phyloP scores from a whole-genome alignment of 129 eudicot genomes.

The Artemisia tridentata region DNA sequence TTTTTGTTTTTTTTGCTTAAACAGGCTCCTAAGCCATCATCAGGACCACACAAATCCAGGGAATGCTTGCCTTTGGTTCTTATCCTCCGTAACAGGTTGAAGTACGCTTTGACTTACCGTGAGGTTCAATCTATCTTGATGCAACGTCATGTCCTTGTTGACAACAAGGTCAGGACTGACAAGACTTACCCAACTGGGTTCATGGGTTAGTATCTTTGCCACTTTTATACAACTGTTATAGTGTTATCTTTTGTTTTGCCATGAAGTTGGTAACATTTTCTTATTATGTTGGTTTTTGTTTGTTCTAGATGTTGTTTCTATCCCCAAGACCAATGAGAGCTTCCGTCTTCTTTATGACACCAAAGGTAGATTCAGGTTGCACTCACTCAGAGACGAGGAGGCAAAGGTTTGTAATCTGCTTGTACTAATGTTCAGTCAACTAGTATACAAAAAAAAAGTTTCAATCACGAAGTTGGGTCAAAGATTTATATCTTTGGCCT shows the following conservation, averaged over 20 bases:
- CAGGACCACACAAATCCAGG: constrained; percentile 62
- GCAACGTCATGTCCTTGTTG: constrained; percentile 62
- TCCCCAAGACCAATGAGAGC: constrained; percentile 58
- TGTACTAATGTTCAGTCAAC: too few species aligned
- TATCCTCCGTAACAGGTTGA: constrained; percentile 48
- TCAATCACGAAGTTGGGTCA: too few species aligned
- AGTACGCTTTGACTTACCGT: constrained; percentile 58
- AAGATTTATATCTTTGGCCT: too few species aligned
- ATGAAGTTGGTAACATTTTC: too few species aligned
- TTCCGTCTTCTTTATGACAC: constrained; percentile 63
- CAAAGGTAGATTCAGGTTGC: constrained; percentile 57
- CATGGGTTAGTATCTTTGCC: constrained; percentile 38
- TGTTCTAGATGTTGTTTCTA: constrained; percentile 52
- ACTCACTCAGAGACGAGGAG: constrained; percentile 59
- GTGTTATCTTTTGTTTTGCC: not conserved
- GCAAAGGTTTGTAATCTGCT: constrained; percentile 41
- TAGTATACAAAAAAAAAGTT: too few species aligned
- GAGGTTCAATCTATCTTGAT: constrained; percentile 54
- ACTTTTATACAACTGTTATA: not conserved
- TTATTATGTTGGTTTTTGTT: not conserved
- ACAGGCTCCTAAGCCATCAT: constrained; percentile 66
- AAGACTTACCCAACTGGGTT: constrained; percentile 65
- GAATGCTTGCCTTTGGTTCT: constrained; percentile 59
- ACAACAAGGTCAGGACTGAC: constrained; percentile 60
- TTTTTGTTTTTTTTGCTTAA: not conserved